Conservation (phyloP, 305 asterid genomes). For the Fraxinus greggii region DNA sequence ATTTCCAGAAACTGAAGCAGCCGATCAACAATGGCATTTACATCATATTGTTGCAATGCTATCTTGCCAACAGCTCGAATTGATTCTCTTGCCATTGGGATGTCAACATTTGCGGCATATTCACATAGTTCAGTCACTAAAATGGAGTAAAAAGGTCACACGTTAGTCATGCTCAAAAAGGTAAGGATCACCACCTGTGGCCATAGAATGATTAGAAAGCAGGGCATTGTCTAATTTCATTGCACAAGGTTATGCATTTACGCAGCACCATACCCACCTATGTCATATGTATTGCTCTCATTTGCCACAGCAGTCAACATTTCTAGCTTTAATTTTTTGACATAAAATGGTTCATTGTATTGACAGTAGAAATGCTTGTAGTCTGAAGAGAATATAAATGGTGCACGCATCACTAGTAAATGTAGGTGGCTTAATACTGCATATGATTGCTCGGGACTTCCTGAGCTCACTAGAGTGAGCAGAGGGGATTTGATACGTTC, state of each 20-base stretch:
- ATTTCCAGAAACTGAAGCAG: constrained; percentile 98
- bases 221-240: constrained; percentile 13
- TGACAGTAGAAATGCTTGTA: constrained; percentile 99
- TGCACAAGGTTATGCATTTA: constrained; percentile 18
- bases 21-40: constrained; percentile 98
- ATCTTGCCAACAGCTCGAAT: constrained; percentile 99
- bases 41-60: constrained; percentile 97
- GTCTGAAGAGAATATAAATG: constrained; percentile 87
- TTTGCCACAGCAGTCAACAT: constrained; percentile 98
- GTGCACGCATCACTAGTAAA: constrained; percentile 96
- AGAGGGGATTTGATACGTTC: constrained; percentile 99
- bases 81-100: constrained; percentile 98
- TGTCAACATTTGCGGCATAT: constrained; percentile 97
- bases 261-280: constrained; percentile 50
- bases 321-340: constrained; percentile 95
- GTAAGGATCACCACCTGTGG: constrained; percentile 4
- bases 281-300: constrained; percentile 97
- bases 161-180: constrained; percentile 17
- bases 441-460: constrained; percentile 95
- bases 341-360: constrained; percentile 95
- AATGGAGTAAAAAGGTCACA: constrained; percentile 30
- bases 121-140: constrained; percentile 99
- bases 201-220: constrained; percentile 16
- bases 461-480: constrained; percentile 96
- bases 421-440: constrained; percentile 97